Conservation (phyloP, 352 stramenopile genomes). For the Phytopythium aichiense region DNA sequence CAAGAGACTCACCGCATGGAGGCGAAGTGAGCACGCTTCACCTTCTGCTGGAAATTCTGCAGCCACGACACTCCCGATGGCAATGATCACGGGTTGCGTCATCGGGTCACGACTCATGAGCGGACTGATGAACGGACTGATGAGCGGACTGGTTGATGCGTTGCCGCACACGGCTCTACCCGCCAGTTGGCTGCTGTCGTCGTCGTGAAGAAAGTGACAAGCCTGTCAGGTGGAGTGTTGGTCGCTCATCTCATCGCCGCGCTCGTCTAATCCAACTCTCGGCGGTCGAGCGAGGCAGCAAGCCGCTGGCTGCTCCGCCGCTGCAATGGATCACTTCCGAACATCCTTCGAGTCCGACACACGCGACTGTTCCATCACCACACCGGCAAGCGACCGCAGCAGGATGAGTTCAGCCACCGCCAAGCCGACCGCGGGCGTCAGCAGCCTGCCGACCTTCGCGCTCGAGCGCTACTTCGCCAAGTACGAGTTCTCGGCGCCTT, state of each 20-base stretch:
- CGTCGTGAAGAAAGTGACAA: background rate
- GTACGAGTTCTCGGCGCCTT: conserved; percentile 42
- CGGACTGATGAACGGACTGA: too few species aligned
- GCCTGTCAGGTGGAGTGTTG: background rate
- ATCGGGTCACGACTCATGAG: too few species aligned
- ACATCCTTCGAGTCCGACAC: background rate
- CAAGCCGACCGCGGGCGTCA: conserved; percentile 2
- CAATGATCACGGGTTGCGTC: too few species aligned
- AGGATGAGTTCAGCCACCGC: background rate
- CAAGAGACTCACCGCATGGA: too few species aligned
- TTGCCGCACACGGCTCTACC: too few species aligned
- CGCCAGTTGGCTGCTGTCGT: background rate
- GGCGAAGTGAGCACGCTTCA: too few species aligned
- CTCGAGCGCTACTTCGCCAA: conserved; percentile 50
- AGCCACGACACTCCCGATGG: too few species aligned
- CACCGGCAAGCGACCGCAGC: background rate
- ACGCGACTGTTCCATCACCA: background rate
- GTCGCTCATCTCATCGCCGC: background rate
- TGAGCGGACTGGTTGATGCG: too few species aligned
- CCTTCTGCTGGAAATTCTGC: too few species aligned
- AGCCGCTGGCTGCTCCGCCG: too few species aligned
- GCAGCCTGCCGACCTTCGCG: conserved; percentile 23
- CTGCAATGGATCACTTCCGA: background rate
- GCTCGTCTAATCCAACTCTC: background rate
- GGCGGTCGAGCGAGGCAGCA: background rate